Base-by-base conservation (phyloP, 2,329 filamentous ascomycete genomes). In the Phyllosticta citriasiana region DNA sequence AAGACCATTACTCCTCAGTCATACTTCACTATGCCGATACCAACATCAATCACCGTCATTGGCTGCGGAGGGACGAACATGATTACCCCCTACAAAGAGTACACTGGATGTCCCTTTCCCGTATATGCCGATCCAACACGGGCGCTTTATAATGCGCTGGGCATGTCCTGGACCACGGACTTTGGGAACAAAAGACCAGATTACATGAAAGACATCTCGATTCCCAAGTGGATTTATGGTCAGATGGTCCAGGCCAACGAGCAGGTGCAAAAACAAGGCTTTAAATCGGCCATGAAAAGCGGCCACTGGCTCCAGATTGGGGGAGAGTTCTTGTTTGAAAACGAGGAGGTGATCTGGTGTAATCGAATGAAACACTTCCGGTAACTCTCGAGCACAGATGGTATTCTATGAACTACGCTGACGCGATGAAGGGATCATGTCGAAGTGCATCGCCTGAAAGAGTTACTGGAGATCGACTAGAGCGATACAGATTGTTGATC, bases 51-150 rank as follows among this genome's bases (percentile, higher is more conserved):
- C 65, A 78, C 80, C 59, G 79, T 90, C 56, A 75, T 91, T 62
- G 87, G 88, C 51, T 89, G 86, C 70, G 88, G 88, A 64, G 79
- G 84, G 60, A 83, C 83, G 1, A 74, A 75, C 14, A 74, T 89
- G 30, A 89, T 90, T 66, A 74, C 82, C 63, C 78, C 80, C 71
- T 89, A 90, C 73, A 75, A 77, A 27, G 68, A 77, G 14, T 77
- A 80, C 62, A 86, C 86, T 0, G 71, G 71, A 19, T 88, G 84
- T 66, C 78, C 80, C 2, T 90, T 84, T 73, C 82, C 84, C 14
- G 80, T 90, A 59, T 90, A 87, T 73, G 81, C 86, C 16, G 87
- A 90, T 69, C 86, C 87, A 0, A 83, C 80, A 2, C 76, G 80
- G 10, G 76, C 77, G n/a, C 76, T 90, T 6, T 89, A 88, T 72